Evolutionary conservation across 2,329 filamentous ascomycete species (phyloP).

Genomic region (Colletotrichum eleusines): DNA sequence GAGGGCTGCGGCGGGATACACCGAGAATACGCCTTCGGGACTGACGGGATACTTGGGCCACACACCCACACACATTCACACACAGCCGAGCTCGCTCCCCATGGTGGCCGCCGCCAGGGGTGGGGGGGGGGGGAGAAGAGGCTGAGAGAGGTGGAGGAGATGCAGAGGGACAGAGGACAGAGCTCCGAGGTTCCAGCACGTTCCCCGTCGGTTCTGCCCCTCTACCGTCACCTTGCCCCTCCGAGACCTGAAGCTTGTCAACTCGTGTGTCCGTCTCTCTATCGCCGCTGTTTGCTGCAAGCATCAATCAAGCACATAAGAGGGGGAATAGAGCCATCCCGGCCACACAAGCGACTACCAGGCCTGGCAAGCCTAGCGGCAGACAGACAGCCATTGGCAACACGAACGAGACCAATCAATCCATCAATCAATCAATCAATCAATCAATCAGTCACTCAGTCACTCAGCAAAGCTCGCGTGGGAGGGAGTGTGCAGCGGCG

Average conservation of each 20-base stretch:
- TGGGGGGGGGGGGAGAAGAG: too few relatives aligned
- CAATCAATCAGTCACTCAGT: too few relatives aligned
- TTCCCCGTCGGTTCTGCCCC: slow-evolving; percentile 10
- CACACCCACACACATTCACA: too few relatives aligned
- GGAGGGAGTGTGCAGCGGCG: too few relatives aligned
- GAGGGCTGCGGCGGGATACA: background rate
- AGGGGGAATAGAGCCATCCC: background rate
- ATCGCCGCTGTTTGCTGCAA: background rate
- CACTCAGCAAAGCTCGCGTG: slow-evolving; percentile 7
- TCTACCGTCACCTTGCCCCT: background rate
- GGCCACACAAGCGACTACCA: slow-evolving; percentile 31
- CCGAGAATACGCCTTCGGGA: slow-evolving; percentile 32
- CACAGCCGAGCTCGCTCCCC: background rate
- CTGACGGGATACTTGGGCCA: slow-evolving; percentile 9
- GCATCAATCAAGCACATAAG: background rate
- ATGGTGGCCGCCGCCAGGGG: background rate
- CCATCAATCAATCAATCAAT: too few relatives aligned
- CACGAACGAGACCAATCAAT: too few relatives aligned
- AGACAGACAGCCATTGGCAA: too few relatives aligned
- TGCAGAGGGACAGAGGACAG: background rate
- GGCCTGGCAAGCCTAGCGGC: background rate
- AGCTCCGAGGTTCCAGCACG: slow-evolving; percentile 26
- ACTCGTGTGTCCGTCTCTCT: background rate
- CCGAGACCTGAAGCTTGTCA: too few relatives aligned
- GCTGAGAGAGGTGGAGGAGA: too few relatives aligned